Evolutionary conservation across 225 moss, liverwort and hornwort genomes (phyloP).

Genomic region (Antitrichia curtipendula): DNA sequence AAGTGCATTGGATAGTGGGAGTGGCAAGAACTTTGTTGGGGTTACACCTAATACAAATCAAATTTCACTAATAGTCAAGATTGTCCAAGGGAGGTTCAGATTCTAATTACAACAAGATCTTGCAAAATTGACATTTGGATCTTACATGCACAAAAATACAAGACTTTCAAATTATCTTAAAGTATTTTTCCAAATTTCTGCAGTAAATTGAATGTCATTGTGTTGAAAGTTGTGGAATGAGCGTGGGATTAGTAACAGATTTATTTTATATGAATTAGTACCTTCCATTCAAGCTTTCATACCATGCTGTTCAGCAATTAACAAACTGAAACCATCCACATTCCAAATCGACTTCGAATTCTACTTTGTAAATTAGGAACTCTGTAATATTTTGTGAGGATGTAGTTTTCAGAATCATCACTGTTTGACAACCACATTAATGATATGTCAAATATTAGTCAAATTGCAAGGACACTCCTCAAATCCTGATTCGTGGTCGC

Average conservation of each 20-base stretch:
- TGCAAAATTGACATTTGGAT: neutral
- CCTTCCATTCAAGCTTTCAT: neutral
- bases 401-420: too few relatives aligned
- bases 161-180: neutral
- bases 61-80: neutral
- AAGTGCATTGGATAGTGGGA: too few relatives aligned
- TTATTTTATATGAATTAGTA: too few relatives aligned
- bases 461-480: neutral
- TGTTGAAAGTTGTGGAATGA: neutral
- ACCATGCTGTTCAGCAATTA: neutral
- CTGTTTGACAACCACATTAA: too few relatives aligned
- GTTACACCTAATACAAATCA: neutral
- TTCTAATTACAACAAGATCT: neutral
- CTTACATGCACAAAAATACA: rapidly evolving
- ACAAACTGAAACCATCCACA: neutral
- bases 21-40: neutral
- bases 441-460: neutral
- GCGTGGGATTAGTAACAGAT: neutral
- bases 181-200: neutral
- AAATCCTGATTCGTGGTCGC: too few relatives aligned
- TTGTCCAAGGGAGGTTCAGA: neutral
- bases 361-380: too few relatives aligned
- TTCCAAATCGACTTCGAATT: neutral
- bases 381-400: too few relatives aligned
- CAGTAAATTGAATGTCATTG: rapidly evolving